phyloP scores from a whole-genome alignment of 768 basidiomycete genomes.

The Rhizopogon roseolus region DNA sequence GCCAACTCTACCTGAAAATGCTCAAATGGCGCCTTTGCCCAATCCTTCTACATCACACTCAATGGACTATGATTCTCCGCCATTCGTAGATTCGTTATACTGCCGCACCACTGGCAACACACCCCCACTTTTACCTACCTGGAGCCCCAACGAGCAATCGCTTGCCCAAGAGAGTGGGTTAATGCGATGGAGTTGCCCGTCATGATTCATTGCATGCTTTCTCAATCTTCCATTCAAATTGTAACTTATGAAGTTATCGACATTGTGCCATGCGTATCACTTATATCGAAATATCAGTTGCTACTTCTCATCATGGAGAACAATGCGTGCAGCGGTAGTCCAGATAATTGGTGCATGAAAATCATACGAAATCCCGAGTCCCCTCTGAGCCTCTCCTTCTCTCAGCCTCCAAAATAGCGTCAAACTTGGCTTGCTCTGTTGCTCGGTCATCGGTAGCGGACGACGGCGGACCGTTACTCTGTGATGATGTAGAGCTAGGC shows the following conservation, averaged over 20 bases:
- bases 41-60: constrained; percentile 9
- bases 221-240: not conserved
- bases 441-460: constrained; percentile 29
- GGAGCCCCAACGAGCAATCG: not conserved
- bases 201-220: not conserved
- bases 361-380: constrained; percentile 6
- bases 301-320: not conserved
- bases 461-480: constrained; percentile 2
- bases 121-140: not conserved
- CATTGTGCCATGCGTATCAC: not conserved
- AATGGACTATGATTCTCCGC: not conserved
- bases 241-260: not conserved
- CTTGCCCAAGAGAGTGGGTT: not conserved
- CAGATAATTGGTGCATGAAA: not conserved
- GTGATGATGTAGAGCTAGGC: constrained; percentile 7
- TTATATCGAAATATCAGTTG: not conserved
- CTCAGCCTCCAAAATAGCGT: constrained; percentile 56
- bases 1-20: constrained; percentile 31
- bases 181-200: not conserved
- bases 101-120: not conserved
- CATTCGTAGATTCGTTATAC: not conserved
- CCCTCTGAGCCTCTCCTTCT: constrained; percentile 31
- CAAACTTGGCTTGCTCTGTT: constrained; percentile 51
- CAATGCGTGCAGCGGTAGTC: constrained; percentile 2
- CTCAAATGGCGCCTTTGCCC: constrained; percentile 24